Percentiles rank a stretch among this genome's conserved stretches.
Evolutionary conservation across 177 flowering plant genomes (phyloP).

Genomic region (Vitis hybrid): DNA sequence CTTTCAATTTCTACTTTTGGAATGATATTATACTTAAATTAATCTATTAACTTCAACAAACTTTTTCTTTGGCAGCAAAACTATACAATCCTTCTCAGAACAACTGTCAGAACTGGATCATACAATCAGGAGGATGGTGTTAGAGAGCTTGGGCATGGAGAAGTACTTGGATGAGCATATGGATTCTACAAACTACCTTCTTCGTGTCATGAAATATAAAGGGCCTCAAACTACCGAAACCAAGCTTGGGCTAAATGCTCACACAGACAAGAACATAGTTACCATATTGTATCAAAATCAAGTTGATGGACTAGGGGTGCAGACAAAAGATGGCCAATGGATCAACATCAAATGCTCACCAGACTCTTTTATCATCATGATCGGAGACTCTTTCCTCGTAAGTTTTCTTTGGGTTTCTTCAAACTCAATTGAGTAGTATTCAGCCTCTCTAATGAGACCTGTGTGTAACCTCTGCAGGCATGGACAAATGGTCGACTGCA

Average conservation of each 20-base stretch:
- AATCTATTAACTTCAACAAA: background rate
- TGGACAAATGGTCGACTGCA: constrained; percentile 54
- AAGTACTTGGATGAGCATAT: constrained; percentile 51
- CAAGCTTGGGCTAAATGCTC: constrained; percentile 40
- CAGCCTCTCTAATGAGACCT: too few relatives aligned
- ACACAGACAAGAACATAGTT: constrained; percentile 51
- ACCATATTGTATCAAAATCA: constrained; percentile 45
- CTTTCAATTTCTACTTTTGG: background rate
- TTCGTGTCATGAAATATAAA: constrained; percentile 46
- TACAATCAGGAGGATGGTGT: constrained; percentile 43
- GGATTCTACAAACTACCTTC: constrained; percentile 35
- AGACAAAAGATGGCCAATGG: constrained; percentile 50
- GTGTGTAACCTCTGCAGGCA: constrained; percentile 29
- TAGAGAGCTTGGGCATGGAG: constrained; percentile 48
- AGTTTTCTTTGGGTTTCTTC: background rate
- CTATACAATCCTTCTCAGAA: constrained; percentile 28
- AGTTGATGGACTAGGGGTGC: constrained; percentile 44
- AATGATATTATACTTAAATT: background rate
- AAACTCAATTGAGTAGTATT: too few relatives aligned
- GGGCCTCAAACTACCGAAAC: constrained; percentile 41
- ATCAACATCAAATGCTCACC: constrained; percentile 28
- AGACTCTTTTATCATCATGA: constrained; percentile 43
- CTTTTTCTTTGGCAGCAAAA: constrained; percentile 23
- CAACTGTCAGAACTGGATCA: constrained; percentile 38
- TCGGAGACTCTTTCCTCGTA: constrained; percentile 48